These are phyloP conservation scores for Ophiosphaerella korrae DNA, from an alignment of 2,329 filamentous ascomycete species.

Conservation along the genomic window DNA sequence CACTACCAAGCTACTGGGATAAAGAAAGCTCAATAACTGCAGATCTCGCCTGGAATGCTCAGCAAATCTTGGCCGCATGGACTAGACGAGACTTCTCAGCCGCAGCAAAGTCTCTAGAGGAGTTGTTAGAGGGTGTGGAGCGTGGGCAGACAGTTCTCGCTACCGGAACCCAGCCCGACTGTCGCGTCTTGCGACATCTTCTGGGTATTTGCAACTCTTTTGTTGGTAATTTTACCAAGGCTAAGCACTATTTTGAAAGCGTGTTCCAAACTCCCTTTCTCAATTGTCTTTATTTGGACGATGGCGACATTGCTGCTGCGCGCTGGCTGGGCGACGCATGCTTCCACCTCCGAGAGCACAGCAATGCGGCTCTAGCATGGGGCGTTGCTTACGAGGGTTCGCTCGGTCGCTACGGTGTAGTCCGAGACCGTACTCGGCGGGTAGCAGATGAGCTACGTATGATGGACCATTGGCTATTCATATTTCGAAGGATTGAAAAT, in stretches of 20 bases:
- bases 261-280: slow-evolving; percentile 31
- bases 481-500: slow-evolving; percentile 19
- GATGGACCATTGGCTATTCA: slow-evolving; percentile 25
- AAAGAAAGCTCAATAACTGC: slow-evolving; percentile 3
- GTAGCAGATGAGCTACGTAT: slow-evolving; percentile 27
- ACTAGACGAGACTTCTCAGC: slow-evolving; percentile 21
- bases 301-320: slow-evolving; percentile 41
- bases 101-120: slow-evolving; percentile 26
- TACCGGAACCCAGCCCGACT: slow-evolving; percentile 28
- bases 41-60: slow-evolving; percentile 27
- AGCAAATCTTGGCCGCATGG: slow-evolving; percentile 28
- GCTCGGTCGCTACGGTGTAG: slow-evolving; percentile 20
- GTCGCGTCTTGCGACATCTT: slow-evolving; percentile 31
- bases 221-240: slow-evolving; percentile 32
- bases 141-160: slow-evolving; percentile 25
- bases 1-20: slow-evolving; percentile 9
- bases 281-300: slow-evolving; percentile 26
- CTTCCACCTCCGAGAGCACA: slow-evolving; percentile 32
- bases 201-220: slow-evolving; percentile 36
- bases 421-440: slow-evolving; percentile 17
- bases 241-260: slow-evolving; percentile 36
- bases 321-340: slow-evolving; percentile 42
- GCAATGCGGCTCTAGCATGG: slow-evolving; percentile 36
- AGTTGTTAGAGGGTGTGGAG: slow-evolving; percentile 33
- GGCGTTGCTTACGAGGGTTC: slow-evolving; percentile 35